These are phyloP conservation scores for Amphibolis antarctica DNA, from an alignment of 106 monocot species.

Conservation along the genomic window DNA sequence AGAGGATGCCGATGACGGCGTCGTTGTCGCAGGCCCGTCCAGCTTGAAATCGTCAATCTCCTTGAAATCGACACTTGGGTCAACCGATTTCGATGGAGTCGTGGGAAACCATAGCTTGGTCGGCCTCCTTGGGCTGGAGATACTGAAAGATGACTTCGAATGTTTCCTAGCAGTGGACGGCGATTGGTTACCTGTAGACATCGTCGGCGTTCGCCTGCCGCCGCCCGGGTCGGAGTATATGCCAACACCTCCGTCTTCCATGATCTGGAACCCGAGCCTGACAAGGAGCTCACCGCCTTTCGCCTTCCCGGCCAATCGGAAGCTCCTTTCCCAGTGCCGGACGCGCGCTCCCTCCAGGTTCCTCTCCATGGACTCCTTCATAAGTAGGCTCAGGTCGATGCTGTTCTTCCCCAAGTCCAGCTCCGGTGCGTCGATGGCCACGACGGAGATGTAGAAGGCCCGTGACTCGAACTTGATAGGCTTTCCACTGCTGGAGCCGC, in stretches of 20 bases:
- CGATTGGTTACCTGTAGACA: slow-evolving; percentile 6
- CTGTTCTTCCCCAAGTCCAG: slow-evolving; percentile 52
- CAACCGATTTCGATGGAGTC: slow-evolving; percentile 10
- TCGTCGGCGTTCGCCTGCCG: neutral
- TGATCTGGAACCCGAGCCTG: slow-evolving; percentile 85
- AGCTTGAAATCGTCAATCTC: slow-evolving; percentile 81
- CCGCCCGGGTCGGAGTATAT: slow-evolving; percentile 32
- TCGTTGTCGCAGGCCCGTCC: slow-evolving; percentile 32
- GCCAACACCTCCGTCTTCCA: slow-evolving; percentile 73
- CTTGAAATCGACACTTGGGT: slow-evolving; percentile 19
- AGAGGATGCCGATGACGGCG: neutral
- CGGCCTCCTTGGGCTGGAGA: slow-evolving; percentile 50
- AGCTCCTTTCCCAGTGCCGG: slow-evolving; percentile 55
- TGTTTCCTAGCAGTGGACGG: slow-evolving; percentile 40
- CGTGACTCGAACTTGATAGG: slow-evolving; percentile 61
- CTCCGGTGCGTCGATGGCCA: slow-evolving; percentile 78
- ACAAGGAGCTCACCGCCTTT: slow-evolving; percentile 67
- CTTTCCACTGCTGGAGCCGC: slow-evolving; percentile 47
- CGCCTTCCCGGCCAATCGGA: slow-evolving; percentile 66
- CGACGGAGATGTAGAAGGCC: slow-evolving; percentile 34
- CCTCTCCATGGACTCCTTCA: slow-evolving; percentile 76
- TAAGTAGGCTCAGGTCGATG: slow-evolving; percentile 57
- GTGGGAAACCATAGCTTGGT: slow-evolving; percentile 13
- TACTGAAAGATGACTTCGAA: slow-evolving; percentile 74
- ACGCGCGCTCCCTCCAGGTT: slow-evolving; percentile 45